Percentiles rank a stretch among this genome's conserved stretches.
These are phyloP conservation scores for Digitaria exilis DNA, from an alignment of 202 grass and related monocot genomes.

Conservation along the genomic window DNA sequence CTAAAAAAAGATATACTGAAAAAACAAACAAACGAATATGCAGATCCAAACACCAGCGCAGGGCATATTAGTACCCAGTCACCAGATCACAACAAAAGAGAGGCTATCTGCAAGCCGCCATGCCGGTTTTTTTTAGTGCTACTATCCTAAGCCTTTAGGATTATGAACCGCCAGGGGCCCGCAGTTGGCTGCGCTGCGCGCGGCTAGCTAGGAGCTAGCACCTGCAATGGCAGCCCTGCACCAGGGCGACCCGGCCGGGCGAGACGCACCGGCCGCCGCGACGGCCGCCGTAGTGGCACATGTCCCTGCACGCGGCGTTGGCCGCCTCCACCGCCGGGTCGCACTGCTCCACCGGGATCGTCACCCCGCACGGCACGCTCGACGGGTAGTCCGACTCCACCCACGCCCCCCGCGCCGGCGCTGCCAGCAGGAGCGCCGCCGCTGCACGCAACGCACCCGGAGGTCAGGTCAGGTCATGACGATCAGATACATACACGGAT, in stretches of 20 bases:
- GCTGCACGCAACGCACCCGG: not conserved
- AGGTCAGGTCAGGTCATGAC: not conserved
- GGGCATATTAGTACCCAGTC: not conserved
- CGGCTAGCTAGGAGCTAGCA: too few relatives aligned
- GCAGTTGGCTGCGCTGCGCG: too few relatives aligned
- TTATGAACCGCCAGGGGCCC: too few relatives aligned
- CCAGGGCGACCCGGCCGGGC: constrained; percentile 8
- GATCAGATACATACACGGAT: not conserved
- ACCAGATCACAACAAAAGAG: not conserved
- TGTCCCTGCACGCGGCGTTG: constrained; percentile 67
- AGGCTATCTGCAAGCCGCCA: not conserved
- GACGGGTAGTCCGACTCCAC: constrained; percentile 63
- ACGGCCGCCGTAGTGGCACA: constrained; percentile 72
- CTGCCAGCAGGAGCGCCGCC: not conserved
- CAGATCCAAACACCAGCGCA: not conserved
- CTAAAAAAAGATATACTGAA: not conserved
- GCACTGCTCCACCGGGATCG: constrained; percentile 57
- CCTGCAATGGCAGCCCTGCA: constrained; percentile 55
- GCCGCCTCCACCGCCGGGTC: constrained; percentile 41
- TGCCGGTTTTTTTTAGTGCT: constrained; percentile 2
- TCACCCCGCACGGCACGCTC: constrained; percentile 49
- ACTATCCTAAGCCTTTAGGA: not conserved
- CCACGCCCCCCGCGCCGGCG: constrained; percentile 50
- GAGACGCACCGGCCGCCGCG: constrained; percentile 57
- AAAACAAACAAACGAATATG: not conserved